Evolutionary conservation across 768 basidiomycete species (phyloP), one percentile per base, ranked within the genome.

Genomic region (Leucocoprinus birnbaumii): DNA sequence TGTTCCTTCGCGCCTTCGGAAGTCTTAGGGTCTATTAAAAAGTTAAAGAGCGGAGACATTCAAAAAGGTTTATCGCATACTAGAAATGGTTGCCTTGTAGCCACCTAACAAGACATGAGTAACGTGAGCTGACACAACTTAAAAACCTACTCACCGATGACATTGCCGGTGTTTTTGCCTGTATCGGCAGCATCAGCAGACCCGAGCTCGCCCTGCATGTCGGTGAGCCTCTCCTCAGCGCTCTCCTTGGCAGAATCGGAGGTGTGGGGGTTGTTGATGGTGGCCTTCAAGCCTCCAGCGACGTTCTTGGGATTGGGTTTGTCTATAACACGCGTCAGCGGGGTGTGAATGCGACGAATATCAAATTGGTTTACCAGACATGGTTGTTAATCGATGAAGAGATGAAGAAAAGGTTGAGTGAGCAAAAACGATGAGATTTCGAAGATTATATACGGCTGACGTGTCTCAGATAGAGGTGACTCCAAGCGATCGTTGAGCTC

Each of bases 211-310:
- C 56, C 59, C 19, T 66, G 69, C 70, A 79, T 69, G 16, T 68
- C 58, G 41, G 70, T 67, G 21, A 83, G 70, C 10, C 70, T 66
- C 52, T 73, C 68, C 38, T 59, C 62, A 1, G 80, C 82, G 24
- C 71, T 68, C 41, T 65, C 65, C 59, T 78, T 78, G 0, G 81
- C 82, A 50, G 71, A 72, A 1, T 68, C 66, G 9, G 78, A 80
- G 27, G 80, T 78, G 56, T 79, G 66, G 9, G 78, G 80, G 61
- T 83, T 80, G 59, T 69, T 66, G 13, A 80, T 71, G 19, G 79
- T 68, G 11, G 79, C 74, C 61, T 79, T 79, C 56, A 80, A 68
- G 44, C 80, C 81, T 1, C 77, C 79, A 25, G 73, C 73, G 50
- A 83, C 80, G 58, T 73, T 76, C 3, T 65, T 48, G 14, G 66